Evolutionary conservation across 768 basidiomycete species (phyloP), one percentile per base, ranked within the genome.

Genomic region (Strobilomyces confusus): DNA sequence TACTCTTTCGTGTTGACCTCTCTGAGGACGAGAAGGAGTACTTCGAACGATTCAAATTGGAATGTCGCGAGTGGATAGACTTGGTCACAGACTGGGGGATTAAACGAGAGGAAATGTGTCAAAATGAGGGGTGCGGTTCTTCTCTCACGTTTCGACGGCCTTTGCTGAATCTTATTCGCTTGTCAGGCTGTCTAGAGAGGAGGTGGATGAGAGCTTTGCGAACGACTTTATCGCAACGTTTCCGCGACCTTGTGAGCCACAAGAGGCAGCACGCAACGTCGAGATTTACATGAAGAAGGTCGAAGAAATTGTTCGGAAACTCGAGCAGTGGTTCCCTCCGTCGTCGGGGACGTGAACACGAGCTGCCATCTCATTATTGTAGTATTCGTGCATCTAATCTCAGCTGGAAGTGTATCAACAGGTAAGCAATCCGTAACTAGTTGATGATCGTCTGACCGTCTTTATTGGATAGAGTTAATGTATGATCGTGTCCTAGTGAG

Each of bases 191-290:
- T 59, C 61, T 23, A 29, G 36, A 41, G 52, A 59, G 20, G 61
- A 63, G 2, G 54, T 52, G 11, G 44, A 57, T 1, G 34, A 33
- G 30, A 50, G 15, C 26, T 69, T 56, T 19, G 22, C 19, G 7
- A 42, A 55, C 7, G 69, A 70, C n/a, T 71, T 69, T 52, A 41
- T n/a, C 22, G 41, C 33, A 11, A 48, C 45, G 11, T 70, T 70
- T 34, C 61, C 61, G 32, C 57, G 45, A 13, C 65, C 61, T 2
- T 55, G 29, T 15, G 13, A 52, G 15, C 57, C 58, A 4, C 50
- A 44, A 5, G 59, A 59, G n/a, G 51, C 48, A 25, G 49, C 37
- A n/a, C 52, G 38, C 15, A 54, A 65, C 41, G 54, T 69, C 20
- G 56, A 67, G 9, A 54, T 54, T 5, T 71, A 71, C 41, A 25